Base-by-base conservation (phyloP, 148 eudicot species). In the Cornus florida region DNA sequence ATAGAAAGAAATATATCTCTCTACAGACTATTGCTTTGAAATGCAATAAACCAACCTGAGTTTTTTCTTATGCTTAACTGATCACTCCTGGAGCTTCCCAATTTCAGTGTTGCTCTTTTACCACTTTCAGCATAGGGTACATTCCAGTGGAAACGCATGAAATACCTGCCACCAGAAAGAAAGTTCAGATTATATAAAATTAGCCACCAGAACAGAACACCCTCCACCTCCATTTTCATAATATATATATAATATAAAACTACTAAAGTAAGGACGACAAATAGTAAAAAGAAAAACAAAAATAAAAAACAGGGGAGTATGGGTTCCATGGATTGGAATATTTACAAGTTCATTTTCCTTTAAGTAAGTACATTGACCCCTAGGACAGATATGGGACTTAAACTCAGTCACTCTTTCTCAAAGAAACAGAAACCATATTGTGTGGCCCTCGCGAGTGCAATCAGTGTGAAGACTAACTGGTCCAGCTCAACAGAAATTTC, bases 91-190 rank as follows among this genome's bases (percentile, higher is more conserved):
- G 73, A 78, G 78, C 76, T 70, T 79, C 80, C 23, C 32, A 82
- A 73, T 65, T 22, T 75, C 74, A 77, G 22, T 43, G 72, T 70
- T 83, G 73, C 78, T 76, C 89, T 73, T 74, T 74, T 48, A 80
- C 78, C 76, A 77, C 85, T 78, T 80, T 79, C 76, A 81, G 72
- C 70, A 75, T 83, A 10, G 86, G 81, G 68, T 57, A 22, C 86
- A 81, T 76, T 79, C 89, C 77, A 72, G 82, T 82, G 69, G 84
- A 70, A 60, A 64, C 76, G 79, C 77, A 66, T 56, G 79, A 80
- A 67, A 19, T 76, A 79, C 89, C 85, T 84, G 89, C 75, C 77
- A 79, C 41, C 66, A 74, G 78, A 50, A 77, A 75, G 38, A 53
- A n/a, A 73, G 59, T 69, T n/a, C 31, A 20, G 65, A 74, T 77